Base-by-base conservation (phyloP, 164 flowering plant genomes). In the Tetracentron sinense region DNA sequence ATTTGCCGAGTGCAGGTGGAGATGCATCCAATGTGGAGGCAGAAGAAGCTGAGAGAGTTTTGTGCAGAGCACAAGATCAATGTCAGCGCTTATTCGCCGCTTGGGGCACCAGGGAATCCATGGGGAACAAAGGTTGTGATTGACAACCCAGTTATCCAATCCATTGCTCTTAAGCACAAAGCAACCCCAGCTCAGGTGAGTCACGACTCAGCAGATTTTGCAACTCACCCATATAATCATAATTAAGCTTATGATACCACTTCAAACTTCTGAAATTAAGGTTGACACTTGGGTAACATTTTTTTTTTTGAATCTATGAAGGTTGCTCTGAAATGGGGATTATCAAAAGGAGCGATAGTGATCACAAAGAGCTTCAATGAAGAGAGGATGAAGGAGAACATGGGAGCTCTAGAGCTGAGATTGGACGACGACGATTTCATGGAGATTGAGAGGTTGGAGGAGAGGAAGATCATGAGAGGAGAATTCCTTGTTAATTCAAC, bases 1-100 rank as follows among this genome's bases (percentile, higher is more conserved):
- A 33, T 33, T 10, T 10, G 6, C 38, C 4, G 4, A 10, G 38
- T 33, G 38, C 68, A 89, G 93, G 96, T 90, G 66, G 96, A 90
- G 67, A 84, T 90, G 93, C 91, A 87, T 62, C 96, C 96, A 17
- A 69, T 77, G 75, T 90, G 97, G 94, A 83, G 87, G 78, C 97
- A 87, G 69, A 62, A 56, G n/a, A 87, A 77, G 77, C 81, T 87
- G 0, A 75, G 94, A 63, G 75, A 81, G 65, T 69, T 75, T 0
- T 90, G 97, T 71, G 70, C 58, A 0, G 85, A 78, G 14, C 55
- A 80, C 61, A 78, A 75, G 11, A 84, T 90, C 68, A 89, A 86
- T 53, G 82, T 90, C 12, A 90, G 90, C 35, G 97, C 90, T 4
- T 87, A 90, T 69, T 82, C 88, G 47, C 88, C 92, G 2, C 78